Base-by-base conservation (phyloP, 345 rosid species). In the Orychophragmus violaceus region DNA sequence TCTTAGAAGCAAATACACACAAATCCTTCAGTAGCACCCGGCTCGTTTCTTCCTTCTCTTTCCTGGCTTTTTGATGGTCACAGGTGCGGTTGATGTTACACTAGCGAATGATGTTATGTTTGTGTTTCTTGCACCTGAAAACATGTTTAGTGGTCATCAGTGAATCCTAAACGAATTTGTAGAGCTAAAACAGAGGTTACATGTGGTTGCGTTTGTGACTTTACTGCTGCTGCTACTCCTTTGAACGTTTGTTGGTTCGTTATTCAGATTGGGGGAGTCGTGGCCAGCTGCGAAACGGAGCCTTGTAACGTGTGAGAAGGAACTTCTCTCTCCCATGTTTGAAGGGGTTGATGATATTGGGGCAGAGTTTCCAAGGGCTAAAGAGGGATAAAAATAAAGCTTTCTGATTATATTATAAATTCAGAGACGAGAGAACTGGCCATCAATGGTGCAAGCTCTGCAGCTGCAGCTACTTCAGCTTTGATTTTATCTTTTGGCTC, bases 231-330 rank as follows among this genome's bases (percentile, higher is more conserved):
- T 60, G 68, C 61, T 58, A 63, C 72, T 74, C 21, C 48, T 41
- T n/a, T 52, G 46, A 41, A 73, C 54, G 64, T 22, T 75, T 17
- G 80, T 71, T 58, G 81, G 87, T 76, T 80, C 96, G 27, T 56
- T 76, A 69, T 79, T 88, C 81, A 93, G 56, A 57, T 83, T 77
- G 3, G 99, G 99, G 53, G 99, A 94, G 78, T 83, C 97, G 45
- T 83, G 89, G 1, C 77, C 96, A 30, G 97, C 99, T 57, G 97
- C 99, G 55, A 84, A 94, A 77, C 99, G 97, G 6, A 90, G 89
- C 76, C 86, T 84, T 12, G 99, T 78, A 8, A 94, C 97, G 12
- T 75, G 85, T 28, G 97, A 88, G 82, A 90, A 94, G 58, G 87
- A 81, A 58, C 76, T 76, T 81, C 87, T 87, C 81, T 82, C 92